Evolutionary conservation across 805 yeast genomes (phyloP), one percentile per base, ranked within the genome.

Genomic region (Candida gorgasii): DNA sequence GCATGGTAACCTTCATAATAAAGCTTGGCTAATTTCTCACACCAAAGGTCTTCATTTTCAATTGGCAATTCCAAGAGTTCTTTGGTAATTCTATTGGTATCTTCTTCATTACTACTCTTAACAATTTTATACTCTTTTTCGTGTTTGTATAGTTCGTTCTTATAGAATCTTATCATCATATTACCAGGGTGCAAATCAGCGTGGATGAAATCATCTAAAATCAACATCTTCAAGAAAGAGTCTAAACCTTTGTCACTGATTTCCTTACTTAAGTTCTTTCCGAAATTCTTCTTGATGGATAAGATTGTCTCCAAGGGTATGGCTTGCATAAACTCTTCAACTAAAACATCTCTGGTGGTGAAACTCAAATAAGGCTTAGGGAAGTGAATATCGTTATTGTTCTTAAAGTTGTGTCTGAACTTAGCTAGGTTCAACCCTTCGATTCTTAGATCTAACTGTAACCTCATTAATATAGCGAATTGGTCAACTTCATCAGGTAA

Each of bases 141-240:
- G 45, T 75, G 78, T 43, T 58, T 63, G 45, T 61, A 64, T 42
- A 62, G 43, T 43, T 69, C 75, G 42, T 69, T 74, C 51, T 79
- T 80, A 51, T 82, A 73, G 53, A 86, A 82, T 36, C 88, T 67
- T 7, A 88, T 78, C 72, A 89, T 79, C 57, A 93, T 87, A 61
- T 93, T 93, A 3, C 99, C 99, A 0, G 99, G 97, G 53, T 93
- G 99, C 45, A 93, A 71, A 65, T 93, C 99, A 0, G 98, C 92
- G 61, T 93, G 99, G 33, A 90, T 88, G 62, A 93, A 93, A 61
- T 93, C 90, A 65, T 93, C 95, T 41, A 92, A 64, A 39, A 93
- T 84, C 48, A 93, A 72, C 99, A 93, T 93, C 54, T 89, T 86
- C 49, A 93, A 69, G 54, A 93, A 93, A 3, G 97, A 86, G 59